A percentile compares a stretch with the other conserved stretches of the same genome.
Evolutionary conservation across 768 basidiomycete species (phyloP).

Genomic region (Hortiboletus flavorubellus): DNA sequence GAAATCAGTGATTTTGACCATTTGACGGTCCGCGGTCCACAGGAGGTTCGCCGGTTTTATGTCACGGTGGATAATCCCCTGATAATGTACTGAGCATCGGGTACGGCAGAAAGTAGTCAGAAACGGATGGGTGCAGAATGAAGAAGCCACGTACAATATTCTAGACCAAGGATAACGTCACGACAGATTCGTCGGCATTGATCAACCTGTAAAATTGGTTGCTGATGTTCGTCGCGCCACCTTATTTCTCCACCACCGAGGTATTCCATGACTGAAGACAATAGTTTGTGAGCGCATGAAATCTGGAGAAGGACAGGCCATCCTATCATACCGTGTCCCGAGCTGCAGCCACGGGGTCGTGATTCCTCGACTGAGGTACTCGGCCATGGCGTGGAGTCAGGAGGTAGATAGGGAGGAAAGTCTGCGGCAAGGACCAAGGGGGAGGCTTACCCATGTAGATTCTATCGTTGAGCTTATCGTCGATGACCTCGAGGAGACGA

Average conservation of each 20-base stretch:
- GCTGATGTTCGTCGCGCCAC: slow-evolving; percentile 65
- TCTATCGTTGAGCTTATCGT: slow-evolving; percentile 82
- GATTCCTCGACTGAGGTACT: slow-evolving; percentile 30
- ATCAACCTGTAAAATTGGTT: slow-evolving; percentile 76
- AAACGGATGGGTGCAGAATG: neutral
- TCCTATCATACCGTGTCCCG: slow-evolving; percentile 32
- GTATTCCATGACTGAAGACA: slow-evolving; percentile 83
- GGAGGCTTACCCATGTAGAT: slow-evolving; percentile 85
- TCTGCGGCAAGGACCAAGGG: slow-evolving; percentile 10
- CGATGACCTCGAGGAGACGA: slow-evolving; percentile 88
- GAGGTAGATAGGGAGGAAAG: slow-evolving; percentile 22
- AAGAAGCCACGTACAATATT: slow-evolving; percentile 71
- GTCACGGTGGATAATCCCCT: slow-evolving; percentile 98
- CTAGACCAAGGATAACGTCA: slow-evolving; percentile 90
- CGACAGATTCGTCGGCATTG: slow-evolving; percentile 87
- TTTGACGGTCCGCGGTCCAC: slow-evolving; percentile 79
- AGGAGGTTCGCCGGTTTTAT: slow-evolving; percentile 98
- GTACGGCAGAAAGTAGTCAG: slow-evolving; percentile 1
- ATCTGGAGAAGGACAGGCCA: slow-evolving; percentile 4
- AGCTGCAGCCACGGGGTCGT: slow-evolving; percentile 33
- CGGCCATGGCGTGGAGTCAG: slow-evolving; percentile 25
- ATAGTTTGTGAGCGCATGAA: slow-evolving; percentile 19
- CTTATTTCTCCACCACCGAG: slow-evolving; percentile 93
- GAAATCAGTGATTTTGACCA: slow-evolving; percentile 97
- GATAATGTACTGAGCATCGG: slow-evolving; percentile 75